Base-by-base conservation (phyloP, 192 early-diverging fungal species). In the Lobosporangium transversale region DNA sequence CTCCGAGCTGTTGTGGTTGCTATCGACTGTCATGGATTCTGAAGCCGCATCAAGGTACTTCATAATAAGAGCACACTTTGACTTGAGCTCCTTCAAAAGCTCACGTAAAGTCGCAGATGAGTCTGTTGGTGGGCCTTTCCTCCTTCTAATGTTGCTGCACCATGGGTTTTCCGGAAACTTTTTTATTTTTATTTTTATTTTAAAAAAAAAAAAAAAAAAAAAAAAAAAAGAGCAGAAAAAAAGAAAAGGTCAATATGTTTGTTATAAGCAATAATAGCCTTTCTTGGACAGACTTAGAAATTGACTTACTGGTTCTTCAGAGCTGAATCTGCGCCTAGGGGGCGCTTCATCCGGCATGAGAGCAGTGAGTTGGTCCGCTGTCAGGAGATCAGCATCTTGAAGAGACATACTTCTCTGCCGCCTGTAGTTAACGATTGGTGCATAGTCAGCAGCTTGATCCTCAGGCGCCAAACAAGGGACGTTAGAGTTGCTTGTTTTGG, bases 381-480 rank as follows among this genome's bases (percentile, higher is more conserved):
- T 76, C 59, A 76, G 57, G 1, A 76, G 47, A 37, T 76, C 73
- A 4, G 73, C 73, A 29, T 76, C 73, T 36, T 76, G 73, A 6
- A 76, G 43, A 44, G 73, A 76, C 73, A 76, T 76, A 33, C 73
- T 76, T 14, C 73, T n/a, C 30, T 76, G 73, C 14, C 58, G 49
- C 57, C 62, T 76, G 37, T 67, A 76, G 18, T 61, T 21, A 24
- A 66, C 58, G 8, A 44, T 50, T 1, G 63, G 56, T 2, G 58
- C 30, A 43, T 76, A 67, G 24, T 76, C 73, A 1, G 54, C 63
- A 10, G 62, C 63, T 12, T 58, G 64, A 33, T 65, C 67, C n/a
- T 65, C 45, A 27, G 73, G 73, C 40, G 66, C 73, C 17, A 76
- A 18, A 56, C 67, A 53, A 1, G 45, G 64, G 17, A 53, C n/a